Percentiles rank a stretch among this genome's conserved stretches.
These are phyloP conservation scores for Pythium rhizo-oryzae DNA, from an alignment of 352 stramenopile genomes.

Conservation along the genomic window DNA sequence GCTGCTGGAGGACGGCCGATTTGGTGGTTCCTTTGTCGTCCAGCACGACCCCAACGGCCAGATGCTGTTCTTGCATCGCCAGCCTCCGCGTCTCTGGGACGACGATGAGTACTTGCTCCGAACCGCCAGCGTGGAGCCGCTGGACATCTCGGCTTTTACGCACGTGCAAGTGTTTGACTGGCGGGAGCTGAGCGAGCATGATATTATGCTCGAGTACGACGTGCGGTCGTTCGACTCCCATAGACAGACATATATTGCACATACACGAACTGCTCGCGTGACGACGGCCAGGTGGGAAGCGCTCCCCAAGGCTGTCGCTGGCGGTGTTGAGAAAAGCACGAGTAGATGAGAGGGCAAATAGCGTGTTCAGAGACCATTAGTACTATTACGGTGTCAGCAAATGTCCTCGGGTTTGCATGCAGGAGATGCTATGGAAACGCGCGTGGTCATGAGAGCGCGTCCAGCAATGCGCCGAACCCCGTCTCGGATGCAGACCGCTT, in stretches of 20 bases:
- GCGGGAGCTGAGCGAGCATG: not conserved
- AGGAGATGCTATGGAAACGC: not conserved
- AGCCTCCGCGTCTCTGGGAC: not conserved
- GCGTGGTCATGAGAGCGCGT: constrained; percentile 34
- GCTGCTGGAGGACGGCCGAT: not conserved
- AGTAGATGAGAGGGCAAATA: not conserved
- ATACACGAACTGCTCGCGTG: not conserved
- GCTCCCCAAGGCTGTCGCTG: not conserved
- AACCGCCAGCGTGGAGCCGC: not conserved
- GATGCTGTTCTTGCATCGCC: constrained; percentile 31
- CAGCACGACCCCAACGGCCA: constrained; percentile 28
- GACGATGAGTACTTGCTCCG: not conserved
- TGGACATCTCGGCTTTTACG: not conserved
- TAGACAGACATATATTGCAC: too few relatives aligned
- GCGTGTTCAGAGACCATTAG: not conserved
- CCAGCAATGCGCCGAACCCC: constrained; percentile 36
- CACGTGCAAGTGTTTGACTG: constrained; percentile 14
- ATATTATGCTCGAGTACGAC: constrained; percentile 3
- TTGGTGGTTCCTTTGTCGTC: constrained; percentile 31
- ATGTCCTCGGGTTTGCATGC: not conserved
- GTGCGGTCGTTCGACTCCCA: constrained; percentile 1
- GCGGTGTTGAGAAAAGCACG: not conserved
- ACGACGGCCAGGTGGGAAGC: not conserved
- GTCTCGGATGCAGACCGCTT: constrained; percentile 34
- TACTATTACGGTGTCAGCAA: not conserved